Percentiles rank a stretch among this genome's conserved stretches.
phyloP scores from a whole-genome alignment of 2,329 filamentous ascomycete species.

The Monilinia aucupariae region DNA sequence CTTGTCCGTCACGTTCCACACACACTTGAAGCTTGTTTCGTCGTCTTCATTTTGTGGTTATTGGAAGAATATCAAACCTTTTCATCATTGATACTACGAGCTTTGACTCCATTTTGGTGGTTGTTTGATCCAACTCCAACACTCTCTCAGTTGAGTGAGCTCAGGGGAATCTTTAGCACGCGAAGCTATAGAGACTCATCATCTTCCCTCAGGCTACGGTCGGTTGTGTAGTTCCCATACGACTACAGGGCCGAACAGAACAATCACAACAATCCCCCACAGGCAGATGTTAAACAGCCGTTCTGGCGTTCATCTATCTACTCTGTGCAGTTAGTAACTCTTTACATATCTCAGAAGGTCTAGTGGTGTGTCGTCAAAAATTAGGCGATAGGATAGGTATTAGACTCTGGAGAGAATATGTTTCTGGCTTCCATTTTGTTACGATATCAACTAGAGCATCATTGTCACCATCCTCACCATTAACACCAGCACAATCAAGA shows the following conservation, averaged over 20 bases:
- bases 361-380: neutral
- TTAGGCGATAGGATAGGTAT: neutral
- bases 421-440: neutral
- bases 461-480: neutral
- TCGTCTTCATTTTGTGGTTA: neutral
- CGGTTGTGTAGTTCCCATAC: too few relatives aligned
- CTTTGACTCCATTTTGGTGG: neutral
- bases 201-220: neutral
- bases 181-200: neutral
- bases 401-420: neutral
- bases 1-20: neutral
- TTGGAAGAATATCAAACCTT: neutral
- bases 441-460: neutral
- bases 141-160: neutral
- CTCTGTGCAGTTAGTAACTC: neutral
- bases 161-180: neutral
- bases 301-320: neutral
- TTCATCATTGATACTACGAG: neutral
- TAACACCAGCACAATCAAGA: neutral
- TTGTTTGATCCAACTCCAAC: neutral
- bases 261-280: neutral
- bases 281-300: neutral
- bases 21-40: neutral
- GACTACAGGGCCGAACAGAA: too few relatives aligned
- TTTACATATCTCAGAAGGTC: neutral